These are phyloP conservation scores for Nasturtium officinale DNA, from an alignment of 345 rosid genomes.

Conservation along the genomic window DNA sequence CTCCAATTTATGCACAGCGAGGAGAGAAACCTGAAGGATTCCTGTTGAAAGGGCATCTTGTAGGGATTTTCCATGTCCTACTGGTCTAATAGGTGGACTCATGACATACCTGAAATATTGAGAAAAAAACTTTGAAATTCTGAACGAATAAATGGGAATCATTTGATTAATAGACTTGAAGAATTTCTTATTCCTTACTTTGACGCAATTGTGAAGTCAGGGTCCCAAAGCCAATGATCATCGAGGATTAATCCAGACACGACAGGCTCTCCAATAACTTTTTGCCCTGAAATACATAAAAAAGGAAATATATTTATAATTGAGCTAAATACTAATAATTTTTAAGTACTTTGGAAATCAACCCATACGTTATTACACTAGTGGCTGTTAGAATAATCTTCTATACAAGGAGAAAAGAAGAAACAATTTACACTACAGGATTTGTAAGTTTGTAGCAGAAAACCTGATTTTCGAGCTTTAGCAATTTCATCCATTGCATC, in stretches of 20 bases:
- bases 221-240: constrained; percentile 89
- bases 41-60: constrained; percentile 96
- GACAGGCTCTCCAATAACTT: constrained; percentile 90
- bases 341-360: not conserved
- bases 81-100: constrained; percentile 93
- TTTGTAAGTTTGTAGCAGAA: constrained; percentile 5
- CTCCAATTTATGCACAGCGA: constrained; percentile 6
- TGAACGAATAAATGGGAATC: constrained; percentile 2
- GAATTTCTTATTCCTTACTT: constrained; percentile 54
- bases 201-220: constrained; percentile 84
- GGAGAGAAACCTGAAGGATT: constrained; percentile 69
- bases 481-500: constrained; percentile 99
- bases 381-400: not conserved
- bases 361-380: not conserved
- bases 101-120: constrained; percentile 75
- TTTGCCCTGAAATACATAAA: constrained; percentile 69
- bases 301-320: not conserved
- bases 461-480: constrained; percentile 90
- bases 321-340: not conserved
- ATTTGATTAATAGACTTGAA: not conserved
- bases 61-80: constrained; percentile 86
- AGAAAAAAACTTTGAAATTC: constrained; percentile 22
- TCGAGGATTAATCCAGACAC: constrained; percentile 89
- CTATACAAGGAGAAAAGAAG: not conserved
- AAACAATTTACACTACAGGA: not conserved